Evolutionary conservation across 2,329 filamentous ascomycete species (phyloP), one percentile per base, ranked within the genome.

Genomic region (Xylaria sp.): DNA sequence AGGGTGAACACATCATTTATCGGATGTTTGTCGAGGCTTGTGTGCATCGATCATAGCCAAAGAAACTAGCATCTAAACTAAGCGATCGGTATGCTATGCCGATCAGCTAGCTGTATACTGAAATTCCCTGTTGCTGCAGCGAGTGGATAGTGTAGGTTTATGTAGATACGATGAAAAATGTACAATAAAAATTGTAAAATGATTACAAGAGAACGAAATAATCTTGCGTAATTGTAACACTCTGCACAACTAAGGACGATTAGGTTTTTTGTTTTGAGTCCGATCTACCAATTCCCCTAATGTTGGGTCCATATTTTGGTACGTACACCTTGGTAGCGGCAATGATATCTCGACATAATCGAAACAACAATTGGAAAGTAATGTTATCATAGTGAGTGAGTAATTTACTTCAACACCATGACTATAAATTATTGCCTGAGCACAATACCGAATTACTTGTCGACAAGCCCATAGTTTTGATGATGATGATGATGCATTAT

Each of bases 161-260:
- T 66, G 66, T 71, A 71, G 64, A 66, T 71, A 71, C 36, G 42
- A 64, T 11, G n/a, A 6, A n/a, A 42, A 63, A 65, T 71, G 68
- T 71, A 71, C 42, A 64, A 71, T 68, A 68, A 17, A 59, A 56
- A 44, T 33, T 49, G 51, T 42, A 54, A 36, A 42, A 66, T 44
- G 36, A 40, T 40, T 10, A 53, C 5, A 44, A 46, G 2, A 49
- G 46, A 56, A 40, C 28, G 26, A 6, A 9, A 49, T 5, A n/a
- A 4, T 31, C 5, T 2, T 23, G 11, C 23, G 20, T 6, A 49
- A 23, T 49, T 17, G 11, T 26, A 4, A 38, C 36, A 26, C 23
- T 23, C 23, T 23, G 2, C 23, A 23, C 23, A 23, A 23, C 23
- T 23, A 23, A 23, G 23, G 23, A 23, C 23, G 23, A 2, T 23